Evolutionary conservation across 441 rosid species (phyloP).

Genomic region (Gossypium aridum): DNA sequence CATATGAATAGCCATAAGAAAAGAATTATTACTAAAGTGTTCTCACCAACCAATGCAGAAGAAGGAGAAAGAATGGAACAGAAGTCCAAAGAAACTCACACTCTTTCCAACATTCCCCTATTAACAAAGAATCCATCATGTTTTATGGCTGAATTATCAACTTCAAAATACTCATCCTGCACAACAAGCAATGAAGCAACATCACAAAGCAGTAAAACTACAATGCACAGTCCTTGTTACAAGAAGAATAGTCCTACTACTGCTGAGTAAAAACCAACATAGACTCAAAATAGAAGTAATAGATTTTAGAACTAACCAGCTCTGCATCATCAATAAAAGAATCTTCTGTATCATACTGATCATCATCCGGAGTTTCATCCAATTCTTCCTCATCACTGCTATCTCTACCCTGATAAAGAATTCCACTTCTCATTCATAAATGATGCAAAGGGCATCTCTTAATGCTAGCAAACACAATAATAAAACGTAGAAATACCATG

Average conservation of each 20-base stretch:
- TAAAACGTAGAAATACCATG: constrained; percentile 42
- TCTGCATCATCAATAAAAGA: constrained; percentile 97
- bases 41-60: neutral
- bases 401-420: constrained; percentile 70
- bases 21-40: neutral
- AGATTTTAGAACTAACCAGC: constrained; percentile 53
- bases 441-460: constrained; percentile 1
- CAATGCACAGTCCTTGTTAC: neutral
- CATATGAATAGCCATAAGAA: neutral
- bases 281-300: constrained; percentile 7
- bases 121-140: constrained; percentile 95
- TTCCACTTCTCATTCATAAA: constrained; percentile 15
- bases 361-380: constrained; percentile 85
- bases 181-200: constrained; percentile 13
- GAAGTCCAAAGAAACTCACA: constrained; percentile 43
- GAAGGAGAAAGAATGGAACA: neutral
- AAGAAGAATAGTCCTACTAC: constrained; percentile 10
- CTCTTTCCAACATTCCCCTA: constrained; percentile 82
- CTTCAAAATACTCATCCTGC: constrained; percentile 99
- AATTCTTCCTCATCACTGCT: constrained; percentile 96
- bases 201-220: neutral
- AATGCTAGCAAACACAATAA: constrained; percentile 7
- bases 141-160: constrained; percentile 86
- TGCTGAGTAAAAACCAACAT: neutral
- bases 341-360: constrained; percentile 96